A percentile compares a stretch with the other conserved stretches of the same genome.
These are phyloP conservation scores for Hansfordia pulvinata DNA, from an alignment of 2,329 filamentous ascomycete genomes.

Conservation along the genomic window DNA sequence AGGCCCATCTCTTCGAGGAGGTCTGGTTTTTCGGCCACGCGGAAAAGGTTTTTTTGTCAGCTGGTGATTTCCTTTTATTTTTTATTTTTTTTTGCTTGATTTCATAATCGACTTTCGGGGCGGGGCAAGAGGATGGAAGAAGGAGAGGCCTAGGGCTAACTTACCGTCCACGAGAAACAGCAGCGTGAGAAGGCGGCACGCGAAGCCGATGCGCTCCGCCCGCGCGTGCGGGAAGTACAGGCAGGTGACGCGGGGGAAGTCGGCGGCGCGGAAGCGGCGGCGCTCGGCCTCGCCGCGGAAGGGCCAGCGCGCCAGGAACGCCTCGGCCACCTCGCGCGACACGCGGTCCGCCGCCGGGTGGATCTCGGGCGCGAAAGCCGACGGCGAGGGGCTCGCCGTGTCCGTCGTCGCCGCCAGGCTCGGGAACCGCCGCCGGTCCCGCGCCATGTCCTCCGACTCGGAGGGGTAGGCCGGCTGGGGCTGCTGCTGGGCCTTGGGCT, in stretches of 20 bases:
- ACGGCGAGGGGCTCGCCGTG: too few species aligned
- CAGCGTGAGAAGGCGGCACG: conserved; percentile 22
- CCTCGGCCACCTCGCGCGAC: conserved; percentile 20
- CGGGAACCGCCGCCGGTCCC: too few species aligned
- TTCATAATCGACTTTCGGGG: too few species aligned
- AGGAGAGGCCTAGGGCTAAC: conserved; percentile 3
- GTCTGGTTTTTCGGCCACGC: conserved; percentile 14
- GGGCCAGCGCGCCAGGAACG: conserved; percentile 22
- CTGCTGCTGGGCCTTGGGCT: too few species aligned
- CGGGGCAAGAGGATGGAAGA: too few species aligned
- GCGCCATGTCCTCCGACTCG: too few species aligned
- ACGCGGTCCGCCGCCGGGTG: conserved; percentile 15
- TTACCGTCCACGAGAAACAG: conserved; percentile 28
- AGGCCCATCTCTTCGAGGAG: conserved; percentile 26
- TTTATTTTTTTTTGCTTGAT: too few species aligned
- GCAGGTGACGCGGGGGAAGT: conserved; percentile 22
- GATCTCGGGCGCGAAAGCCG: too few species aligned
- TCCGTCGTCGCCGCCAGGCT: too few species aligned
- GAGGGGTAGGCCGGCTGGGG: too few species aligned
- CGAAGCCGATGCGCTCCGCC: conserved; percentile 23
- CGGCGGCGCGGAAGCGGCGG: conserved; percentile 18
- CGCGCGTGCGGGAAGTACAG: conserved; percentile 20
- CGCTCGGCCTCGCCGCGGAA: conserved; percentile 17
- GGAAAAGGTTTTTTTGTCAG: not conserved
- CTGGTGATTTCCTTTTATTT: not conserved